Base-by-base conservation (phyloP, 2,329 filamentous ascomycete species). In the Neophaeococcomyces aloes region DNA sequence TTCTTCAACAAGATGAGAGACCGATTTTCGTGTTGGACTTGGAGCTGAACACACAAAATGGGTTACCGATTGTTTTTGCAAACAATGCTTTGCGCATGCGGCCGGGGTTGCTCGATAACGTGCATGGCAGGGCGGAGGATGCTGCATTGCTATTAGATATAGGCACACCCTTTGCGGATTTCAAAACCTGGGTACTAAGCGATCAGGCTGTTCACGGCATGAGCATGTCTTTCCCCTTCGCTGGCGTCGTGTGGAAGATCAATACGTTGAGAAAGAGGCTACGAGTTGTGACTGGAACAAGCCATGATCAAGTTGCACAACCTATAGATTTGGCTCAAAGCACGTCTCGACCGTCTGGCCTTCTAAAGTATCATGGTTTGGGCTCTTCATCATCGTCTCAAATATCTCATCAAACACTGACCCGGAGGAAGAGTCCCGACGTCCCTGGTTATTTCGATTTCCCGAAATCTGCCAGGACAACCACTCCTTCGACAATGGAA, bases 1-100 rank as follows among this genome's bases (percentile, higher is more conserved):
- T 89, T 30, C 62, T 91, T 31, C 83, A 89, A 56, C 75, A 83
- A 52, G 85, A 91, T 58, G 76, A 81, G 38, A 70, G 85, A 36
- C 85, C 83, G 2, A 84, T 81, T 0, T 86, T 89, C 54, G 72
- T 89, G 32, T 68, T 89, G 27, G 83, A 89, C 55, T 63, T 84
- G 39, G 60, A 68, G 1, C 60, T 64, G n/a, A 80, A 79, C 52
- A 70, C 68, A 36, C 65, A 63, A 17, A 65, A 71, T 1, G 67
- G 68, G 1, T 61, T 88, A 29, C 70, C 74, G 23, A 70, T 85
- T 6, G 53, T 85, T 0, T 88, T 83, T 58, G 73, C 75, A 23
- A 91, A 89, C 57, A 67, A 72, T 7, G 74, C 81, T 2, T 64
- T 89, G 42, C 75, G 78, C 39, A 70, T 72, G 1, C 74, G 71